Conservation (phyloP, 352 stramenopile species). For the Elongisporangium undulatum region DNA sequence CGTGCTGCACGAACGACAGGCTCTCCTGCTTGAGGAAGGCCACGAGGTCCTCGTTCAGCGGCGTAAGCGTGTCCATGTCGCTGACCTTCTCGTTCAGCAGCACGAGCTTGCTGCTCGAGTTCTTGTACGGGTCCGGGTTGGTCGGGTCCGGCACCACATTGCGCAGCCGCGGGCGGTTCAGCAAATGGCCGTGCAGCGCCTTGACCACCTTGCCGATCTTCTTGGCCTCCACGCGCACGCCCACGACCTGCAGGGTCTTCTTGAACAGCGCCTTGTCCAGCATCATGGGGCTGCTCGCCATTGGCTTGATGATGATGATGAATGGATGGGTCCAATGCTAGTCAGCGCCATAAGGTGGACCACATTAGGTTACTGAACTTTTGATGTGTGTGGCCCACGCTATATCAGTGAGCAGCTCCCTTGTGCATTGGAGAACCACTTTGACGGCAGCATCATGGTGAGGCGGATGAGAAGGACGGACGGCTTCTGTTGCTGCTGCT, state of each 20-base stretch:
- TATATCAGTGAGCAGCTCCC: neutral
- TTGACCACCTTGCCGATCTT: constrained; percentile 76
- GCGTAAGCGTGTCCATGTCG: constrained; percentile 47
- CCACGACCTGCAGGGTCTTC: constrained; percentile 65
- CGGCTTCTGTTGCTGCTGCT: no score
- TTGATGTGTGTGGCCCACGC: no score
- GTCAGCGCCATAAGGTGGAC: neutral
- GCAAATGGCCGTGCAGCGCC: constrained; percentile 60
- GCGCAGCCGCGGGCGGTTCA: constrained; percentile 65
- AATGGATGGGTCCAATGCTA: neutral
- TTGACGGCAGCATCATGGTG: neutral
- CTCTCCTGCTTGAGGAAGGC: constrained; percentile 49
- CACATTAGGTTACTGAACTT: neutral
- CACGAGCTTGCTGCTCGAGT: constrained; percentile 67
- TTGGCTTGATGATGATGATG: no score
- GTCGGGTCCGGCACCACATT: constrained; percentile 72
- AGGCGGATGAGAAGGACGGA: neutral
- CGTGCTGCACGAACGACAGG: constrained; percentile 55
- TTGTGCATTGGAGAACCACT: neutral
- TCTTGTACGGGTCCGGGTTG: constrained; percentile 54
- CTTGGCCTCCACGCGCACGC: constrained; percentile 73
- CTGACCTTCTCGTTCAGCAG: constrained; percentile 61
- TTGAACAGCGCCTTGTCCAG: constrained; percentile 71
- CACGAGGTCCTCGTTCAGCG: constrained; percentile 45
- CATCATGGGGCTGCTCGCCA: constrained; percentile 16